phyloP scores from a whole-genome alignment of 1,284 basidiomycete genomes.

The Fomitopsis betulina region DNA sequence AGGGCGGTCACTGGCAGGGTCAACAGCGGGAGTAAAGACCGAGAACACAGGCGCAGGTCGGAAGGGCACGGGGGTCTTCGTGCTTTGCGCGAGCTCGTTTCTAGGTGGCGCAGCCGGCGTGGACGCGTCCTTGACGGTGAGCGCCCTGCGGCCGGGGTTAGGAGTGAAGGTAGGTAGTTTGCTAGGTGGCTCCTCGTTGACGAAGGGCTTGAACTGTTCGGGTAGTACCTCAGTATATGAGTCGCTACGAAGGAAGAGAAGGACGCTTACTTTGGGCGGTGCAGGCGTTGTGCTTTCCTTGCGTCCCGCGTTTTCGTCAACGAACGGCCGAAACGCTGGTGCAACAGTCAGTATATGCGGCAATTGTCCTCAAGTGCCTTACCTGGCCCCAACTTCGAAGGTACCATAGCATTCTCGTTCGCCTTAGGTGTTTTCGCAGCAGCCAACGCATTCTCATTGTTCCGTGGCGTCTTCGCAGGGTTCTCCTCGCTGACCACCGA shows the following conservation, averaged over 20 bases:
- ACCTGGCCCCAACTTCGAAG: constrained; percentile 7
- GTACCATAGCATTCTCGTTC: background rate
- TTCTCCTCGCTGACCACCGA: constrained; percentile 26
- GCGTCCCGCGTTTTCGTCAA: constrained; percentile 52
- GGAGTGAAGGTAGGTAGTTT: constrained; percentile 24
- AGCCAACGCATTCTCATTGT: constrained; percentile 8
- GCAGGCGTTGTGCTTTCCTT: constrained; percentile 44
- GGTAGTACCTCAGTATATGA: background rate
- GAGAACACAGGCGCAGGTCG: constrained; percentile 37
- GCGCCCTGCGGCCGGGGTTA: constrained; percentile 30
- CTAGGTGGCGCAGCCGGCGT: constrained; percentile 11
- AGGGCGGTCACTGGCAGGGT: constrained; percentile 32
- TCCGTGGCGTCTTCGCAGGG: constrained; percentile 34
- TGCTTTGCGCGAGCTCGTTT: constrained; percentile 28
- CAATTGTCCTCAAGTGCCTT: background rate
- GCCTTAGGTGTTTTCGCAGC: constrained; percentile 34
- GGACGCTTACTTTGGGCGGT: constrained; percentile 35
- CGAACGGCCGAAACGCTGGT: constrained; percentile 35
- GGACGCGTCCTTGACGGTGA: constrained; percentile 33
- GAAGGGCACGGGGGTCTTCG: constrained; percentile 14
- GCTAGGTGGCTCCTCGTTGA: constrained; percentile 22
- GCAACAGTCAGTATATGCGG: background rate
- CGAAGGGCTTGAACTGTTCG: constrained; percentile 20
- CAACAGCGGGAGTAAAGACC: constrained; percentile 55
- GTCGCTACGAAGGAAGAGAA: background rate